phyloP scores from a whole-genome alignment of 75 land plant genomes.

The Chamaecyparis obtusa region DNA sequence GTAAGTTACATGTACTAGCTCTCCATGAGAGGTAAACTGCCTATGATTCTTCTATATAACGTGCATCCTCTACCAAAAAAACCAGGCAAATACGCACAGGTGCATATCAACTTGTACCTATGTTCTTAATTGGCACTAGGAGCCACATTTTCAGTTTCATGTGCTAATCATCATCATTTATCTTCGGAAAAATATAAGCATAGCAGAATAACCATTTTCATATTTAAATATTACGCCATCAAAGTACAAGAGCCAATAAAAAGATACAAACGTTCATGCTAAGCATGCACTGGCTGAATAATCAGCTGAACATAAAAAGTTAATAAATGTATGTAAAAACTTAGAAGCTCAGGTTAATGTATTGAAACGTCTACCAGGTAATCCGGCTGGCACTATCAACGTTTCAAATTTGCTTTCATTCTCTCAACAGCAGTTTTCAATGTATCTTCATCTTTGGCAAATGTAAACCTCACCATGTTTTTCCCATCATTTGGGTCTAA shows the following conservation, averaged over 20 bases:
- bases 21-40: not conserved
- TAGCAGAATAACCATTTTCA: not conserved
- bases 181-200: not conserved
- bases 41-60: not conserved
- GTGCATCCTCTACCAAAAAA: not conserved
- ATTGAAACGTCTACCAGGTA: not conserved
- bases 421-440: conserved; percentile 66
- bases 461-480: conserved; percentile 89
- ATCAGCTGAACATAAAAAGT: not conserved
- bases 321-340: not conserved
- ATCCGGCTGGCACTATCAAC: not conserved
- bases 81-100: not conserved
- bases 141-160: not conserved
- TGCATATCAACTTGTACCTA: not conserved
- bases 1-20: not conserved
- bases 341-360: not conserved
- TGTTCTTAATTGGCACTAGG: not conserved
- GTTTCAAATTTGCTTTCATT: conserved; percentile 67
- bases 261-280: not conserved
- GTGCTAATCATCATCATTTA: not conserved
- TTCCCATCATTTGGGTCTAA: conserved; percentile 89
- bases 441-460: conserved; percentile 94
- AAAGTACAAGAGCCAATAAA: not conserved
- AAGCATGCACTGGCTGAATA: not conserved
- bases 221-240: not conserved